Percentiles rank a stretch among this genome's conserved stretches.
Evolutionary conservation across 495 filamentous ascomycete species (phyloP).

Genomic region (Terfezia claveryi): DNA sequence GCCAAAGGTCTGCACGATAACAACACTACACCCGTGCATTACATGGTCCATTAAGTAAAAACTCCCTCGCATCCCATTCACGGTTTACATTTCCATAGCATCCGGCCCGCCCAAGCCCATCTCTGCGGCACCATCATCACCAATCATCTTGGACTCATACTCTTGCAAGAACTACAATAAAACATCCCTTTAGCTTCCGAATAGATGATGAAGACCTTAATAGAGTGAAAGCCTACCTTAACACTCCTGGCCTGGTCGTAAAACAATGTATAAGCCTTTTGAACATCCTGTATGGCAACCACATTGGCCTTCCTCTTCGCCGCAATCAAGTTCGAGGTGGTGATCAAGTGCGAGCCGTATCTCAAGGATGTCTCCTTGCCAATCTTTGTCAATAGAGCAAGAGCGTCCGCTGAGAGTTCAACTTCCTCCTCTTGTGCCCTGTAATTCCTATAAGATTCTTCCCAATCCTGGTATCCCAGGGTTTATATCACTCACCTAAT

Average conservation of each 20-base stretch:
- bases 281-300: constrained; percentile 69
- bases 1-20: no score
- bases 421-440: constrained; percentile 87
- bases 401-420: constrained; percentile 66
- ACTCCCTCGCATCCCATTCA: no score
- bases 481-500: constrained; percentile 26
- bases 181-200: constrained; percentile 7
- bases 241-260: constrained; percentile 74
- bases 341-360: constrained; percentile 91
- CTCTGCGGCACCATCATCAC: constrained; percentile 57
- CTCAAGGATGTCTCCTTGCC: constrained; percentile 78
- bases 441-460: neutral
- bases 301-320: constrained; percentile 58
- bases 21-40: no score
- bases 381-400: constrained; percentile 84
- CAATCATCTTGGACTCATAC: constrained; percentile 82
- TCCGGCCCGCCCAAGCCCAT: constrained; percentile 21
- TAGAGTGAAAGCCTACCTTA: neutral
- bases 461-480: neutral
- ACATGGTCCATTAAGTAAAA: no score
- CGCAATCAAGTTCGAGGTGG: constrained; percentile 60
- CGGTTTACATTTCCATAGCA: no score
- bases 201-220: no score
- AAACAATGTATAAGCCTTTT: constrained; percentile 81
- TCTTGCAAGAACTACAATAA: constrained; percentile 47